A percentile compares a stretch with the other conserved stretches of the same genome.
phyloP scores from a whole-genome alignment of 2,329 filamentous ascomycete genomes.

The Xenosphaeropsis pyriputrescens region DNA sequence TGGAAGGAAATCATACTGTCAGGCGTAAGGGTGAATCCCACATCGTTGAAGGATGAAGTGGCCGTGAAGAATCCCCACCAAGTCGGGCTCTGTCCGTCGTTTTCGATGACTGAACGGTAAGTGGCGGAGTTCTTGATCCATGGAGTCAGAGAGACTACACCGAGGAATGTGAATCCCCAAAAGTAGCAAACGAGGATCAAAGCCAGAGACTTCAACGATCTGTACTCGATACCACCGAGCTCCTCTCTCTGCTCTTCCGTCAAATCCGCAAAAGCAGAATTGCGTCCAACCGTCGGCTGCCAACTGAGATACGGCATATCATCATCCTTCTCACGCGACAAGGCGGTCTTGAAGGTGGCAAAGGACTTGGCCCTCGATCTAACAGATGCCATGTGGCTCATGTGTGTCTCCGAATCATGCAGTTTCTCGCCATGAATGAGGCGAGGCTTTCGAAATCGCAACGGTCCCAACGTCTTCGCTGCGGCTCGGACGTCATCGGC shows the following conservation, averaged over 20 bases:
- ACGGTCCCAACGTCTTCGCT: conserved; percentile 7
- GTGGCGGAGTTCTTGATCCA: conserved; percentile 57
- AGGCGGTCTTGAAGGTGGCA: conserved; percentile 35
- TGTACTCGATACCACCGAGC: conserved; percentile 90
- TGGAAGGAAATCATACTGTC: conserved; percentile 92
- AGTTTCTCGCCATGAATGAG: conserved; percentile 19
- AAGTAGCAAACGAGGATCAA: conserved; percentile 69
- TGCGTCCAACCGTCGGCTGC: conserved; percentile 81
- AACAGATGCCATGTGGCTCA: not conserved
- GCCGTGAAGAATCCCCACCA: conserved; percentile 95
- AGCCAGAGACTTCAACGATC: conserved; percentile 75
- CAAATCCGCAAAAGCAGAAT: conserved; percentile 81
- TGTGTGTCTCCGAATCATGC: conserved; percentile 15
- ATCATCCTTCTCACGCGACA: conserved; percentile 25
- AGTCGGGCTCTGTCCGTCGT: conserved; percentile 43
- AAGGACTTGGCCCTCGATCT: conserved; percentile 27
- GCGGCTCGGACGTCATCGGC: conserved; percentile 10
- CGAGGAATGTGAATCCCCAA: conserved; percentile 67
- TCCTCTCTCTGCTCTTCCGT: conserved; percentile 88
- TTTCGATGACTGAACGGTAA: conserved; percentile 52
- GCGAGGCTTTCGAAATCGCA: conserved; percentile 29
- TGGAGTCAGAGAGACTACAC: conserved; percentile 56
- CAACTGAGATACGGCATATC: conserved; percentile 84
- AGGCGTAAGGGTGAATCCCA: conserved; percentile 84
- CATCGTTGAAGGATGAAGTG: conserved; percentile 80